These are phyloP conservation scores for Leishmania aethiopica DNA, from an alignment of 208 protist species.

Conservation along the genomic window DNA sequence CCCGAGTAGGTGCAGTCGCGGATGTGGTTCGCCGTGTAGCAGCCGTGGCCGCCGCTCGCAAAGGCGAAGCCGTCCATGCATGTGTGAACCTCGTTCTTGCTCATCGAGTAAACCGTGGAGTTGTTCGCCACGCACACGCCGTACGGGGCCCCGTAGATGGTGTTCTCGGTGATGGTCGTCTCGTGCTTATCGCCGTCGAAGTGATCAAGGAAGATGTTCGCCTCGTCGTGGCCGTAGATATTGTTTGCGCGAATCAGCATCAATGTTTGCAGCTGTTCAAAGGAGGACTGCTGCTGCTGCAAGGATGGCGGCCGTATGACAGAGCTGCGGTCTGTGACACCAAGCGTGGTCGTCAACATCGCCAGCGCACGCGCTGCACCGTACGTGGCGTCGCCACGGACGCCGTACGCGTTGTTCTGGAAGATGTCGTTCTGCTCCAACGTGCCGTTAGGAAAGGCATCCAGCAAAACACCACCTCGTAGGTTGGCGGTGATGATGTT, in stretches of 20 bases:
- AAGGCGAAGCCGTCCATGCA: constrained; percentile 74
- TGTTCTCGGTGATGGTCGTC: constrained; percentile 52
- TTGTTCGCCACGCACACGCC: constrained; percentile 69
- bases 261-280: constrained; percentile 17
- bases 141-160: constrained; percentile 61
- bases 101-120: constrained; percentile 39
- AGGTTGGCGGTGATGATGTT: constrained; percentile 71
- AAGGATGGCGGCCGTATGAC: constrained; percentile 4
- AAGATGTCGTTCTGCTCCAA: constrained; percentile 78
- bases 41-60: constrained; percentile 49
- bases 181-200: constrained; percentile 31
- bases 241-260: constrained; percentile 46
- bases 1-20: constrained; percentile 61
- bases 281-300: background rate
- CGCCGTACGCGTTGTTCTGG: constrained; percentile 69
- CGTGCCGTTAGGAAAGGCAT: constrained; percentile 39
- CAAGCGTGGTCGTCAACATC: constrained; percentile 24
- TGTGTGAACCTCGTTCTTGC: constrained; percentile 65
- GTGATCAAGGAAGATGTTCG: constrained; percentile 64
- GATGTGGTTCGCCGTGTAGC: constrained; percentile 68
- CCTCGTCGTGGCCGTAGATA: constrained; percentile 57
- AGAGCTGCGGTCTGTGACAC: background rate
- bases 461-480: constrained; percentile 74
- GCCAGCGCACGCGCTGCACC: constrained; percentile 31
- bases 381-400: constrained; percentile 65